phyloP scores from a whole-genome alignment of 768 basidiomycete species.

The Podaxis sp. region DNA sequence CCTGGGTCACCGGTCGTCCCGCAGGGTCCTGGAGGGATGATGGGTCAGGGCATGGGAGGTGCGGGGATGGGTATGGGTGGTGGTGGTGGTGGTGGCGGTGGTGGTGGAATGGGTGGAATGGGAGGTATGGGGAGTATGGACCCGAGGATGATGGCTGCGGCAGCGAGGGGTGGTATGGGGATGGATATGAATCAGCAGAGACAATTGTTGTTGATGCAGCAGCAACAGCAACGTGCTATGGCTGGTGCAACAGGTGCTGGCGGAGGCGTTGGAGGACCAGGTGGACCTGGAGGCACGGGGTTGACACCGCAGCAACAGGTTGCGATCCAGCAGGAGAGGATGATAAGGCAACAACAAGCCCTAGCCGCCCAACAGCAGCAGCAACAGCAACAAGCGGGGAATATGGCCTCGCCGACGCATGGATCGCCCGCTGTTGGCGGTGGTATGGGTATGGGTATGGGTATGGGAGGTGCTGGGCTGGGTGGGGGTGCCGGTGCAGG shows the following conservation, averaged over 20 bases:
- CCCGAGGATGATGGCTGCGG: constrained; percentile 23
- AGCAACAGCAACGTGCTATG: constrained; percentile 19
- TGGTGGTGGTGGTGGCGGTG: constrained; percentile 21
- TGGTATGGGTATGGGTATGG: constrained; percentile 16
- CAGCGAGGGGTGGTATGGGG: constrained; percentile 19
- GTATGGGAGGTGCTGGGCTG: too few relatives aligned
- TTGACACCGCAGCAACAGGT: constrained; percentile 25
- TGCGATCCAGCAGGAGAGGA: constrained; percentile 34
- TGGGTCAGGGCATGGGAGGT: constrained; percentile 9
- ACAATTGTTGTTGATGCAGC: constrained; percentile 23
- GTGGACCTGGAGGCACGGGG: constrained; percentile 17
- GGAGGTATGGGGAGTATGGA: constrained; percentile 15
- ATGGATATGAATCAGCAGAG: constrained; percentile 34
- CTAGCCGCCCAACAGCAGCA: constrained; percentile 27
- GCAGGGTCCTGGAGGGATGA: constrained; percentile 11
- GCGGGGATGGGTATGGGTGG: constrained; percentile 22
- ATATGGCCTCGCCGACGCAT: constrained; percentile 26
- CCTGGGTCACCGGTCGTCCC: constrained; percentile 14
- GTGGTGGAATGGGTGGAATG: constrained; percentile 17
- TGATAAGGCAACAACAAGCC: constrained; percentile 44
- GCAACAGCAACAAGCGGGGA: constrained; percentile 45
- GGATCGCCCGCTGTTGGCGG: constrained; percentile 23
- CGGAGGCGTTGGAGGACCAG: constrained; percentile 13
- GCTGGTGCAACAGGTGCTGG: constrained; percentile 19
- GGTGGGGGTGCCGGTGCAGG: constrained; percentile 2